A percentile compares a stretch with the other conserved stretches of the same genome.
phyloP scores from a whole-genome alignment of 805 yeast genomes.

The Schizosaccharomyces cryophilus region DNA sequence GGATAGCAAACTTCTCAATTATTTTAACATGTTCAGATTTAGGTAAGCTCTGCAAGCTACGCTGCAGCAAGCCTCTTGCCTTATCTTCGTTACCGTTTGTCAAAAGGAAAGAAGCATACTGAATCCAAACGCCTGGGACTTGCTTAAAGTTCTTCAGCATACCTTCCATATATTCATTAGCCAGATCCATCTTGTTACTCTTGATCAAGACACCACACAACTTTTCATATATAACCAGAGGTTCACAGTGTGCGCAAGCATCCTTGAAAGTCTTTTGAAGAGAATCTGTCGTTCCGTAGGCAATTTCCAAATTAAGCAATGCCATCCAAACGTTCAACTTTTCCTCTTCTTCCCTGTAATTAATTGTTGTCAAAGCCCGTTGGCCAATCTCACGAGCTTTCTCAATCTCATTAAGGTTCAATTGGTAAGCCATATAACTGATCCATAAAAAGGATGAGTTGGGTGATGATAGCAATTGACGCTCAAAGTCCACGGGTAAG shows the following conservation, averaged over 20 bases:
- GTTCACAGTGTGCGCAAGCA: slow-evolving; percentile 37
- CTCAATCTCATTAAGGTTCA: slow-evolving; percentile 79
- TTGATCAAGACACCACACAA: slow-evolving; percentile 31
- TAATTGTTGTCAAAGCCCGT: slow-evolving; percentile 75
- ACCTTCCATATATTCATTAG: slow-evolving; percentile 38
- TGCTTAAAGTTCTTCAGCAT: slow-evolving; percentile 62
- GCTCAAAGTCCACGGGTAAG: slow-evolving; percentile 75
- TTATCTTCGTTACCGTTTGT: slow-evolving; percentile 23
- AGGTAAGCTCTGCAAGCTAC: slow-evolving; percentile 45
- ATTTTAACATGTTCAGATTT: slow-evolving; percentile 48
- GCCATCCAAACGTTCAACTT: slow-evolving; percentile 93
- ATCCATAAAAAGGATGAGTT: slow-evolving; percentile 88
- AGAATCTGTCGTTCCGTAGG: slow-evolving; percentile 70
- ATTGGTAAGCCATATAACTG: slow-evolving; percentile 94
- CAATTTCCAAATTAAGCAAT: slow-evolving; percentile 70
- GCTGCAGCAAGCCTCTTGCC: slow-evolving; percentile 51
- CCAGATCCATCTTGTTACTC: slow-evolving; percentile 47
- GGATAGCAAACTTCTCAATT: slow-evolving; percentile 67
- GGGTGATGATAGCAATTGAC: slow-evolving; percentile 75
- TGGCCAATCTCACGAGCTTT: slow-evolving; percentile 84
- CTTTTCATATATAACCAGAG: slow-evolving; percentile 7
- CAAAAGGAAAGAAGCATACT: slow-evolving; percentile 53
- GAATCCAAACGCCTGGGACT: slow-evolving; percentile 49
- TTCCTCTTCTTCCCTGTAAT: slow-evolving; percentile 77
- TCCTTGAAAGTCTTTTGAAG: slow-evolving; percentile 59